Evolutionary conservation across 176 grass and related monocot genomes (phyloP).

Genomic region (Cenchrus purpureus): DNA sequence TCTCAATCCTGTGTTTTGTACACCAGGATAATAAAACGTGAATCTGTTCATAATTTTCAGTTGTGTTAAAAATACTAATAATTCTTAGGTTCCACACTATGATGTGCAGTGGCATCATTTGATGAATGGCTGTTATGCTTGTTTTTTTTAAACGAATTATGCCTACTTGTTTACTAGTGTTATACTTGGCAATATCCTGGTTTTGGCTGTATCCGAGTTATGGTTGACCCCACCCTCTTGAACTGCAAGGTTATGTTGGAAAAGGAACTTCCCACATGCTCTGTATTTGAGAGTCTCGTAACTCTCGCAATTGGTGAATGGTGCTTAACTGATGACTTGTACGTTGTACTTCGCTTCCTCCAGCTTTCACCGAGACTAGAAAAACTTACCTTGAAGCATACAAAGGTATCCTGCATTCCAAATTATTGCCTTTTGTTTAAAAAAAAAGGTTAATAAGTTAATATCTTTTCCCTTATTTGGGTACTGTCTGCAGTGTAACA

Average conservation of each 20-base stretch:
- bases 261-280: constrained; percentile 38
- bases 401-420: constrained; percentile 3
- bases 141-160: too few relatives aligned
- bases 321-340: constrained; percentile 34
- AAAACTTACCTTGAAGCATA: constrained; percentile 25
- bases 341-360: constrained; percentile 34
- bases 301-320: constrained; percentile 28
- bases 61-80: not conserved
- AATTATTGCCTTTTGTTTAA: not conserved
- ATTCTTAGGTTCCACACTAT: not conserved
- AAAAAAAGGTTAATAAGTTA: not conserved
- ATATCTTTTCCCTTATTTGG: not conserved
- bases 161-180: not conserved
- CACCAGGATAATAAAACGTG: too few relatives aligned
- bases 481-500: not conserved
- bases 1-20: too few relatives aligned
- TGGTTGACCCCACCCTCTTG: not conserved
- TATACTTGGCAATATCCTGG: not conserved
- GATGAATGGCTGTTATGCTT: not conserved
- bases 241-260: constrained; percentile 44
- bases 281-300: constrained; percentile 15
- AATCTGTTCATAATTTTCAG: too few relatives aligned
- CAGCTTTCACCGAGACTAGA: constrained; percentile 40
- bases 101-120: not conserved
- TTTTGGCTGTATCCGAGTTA: not conserved